These are phyloP conservation scores for Ascoidea tarda DNA, from an alignment of 805 yeast genomes.

Conservation along the genomic window DNA sequence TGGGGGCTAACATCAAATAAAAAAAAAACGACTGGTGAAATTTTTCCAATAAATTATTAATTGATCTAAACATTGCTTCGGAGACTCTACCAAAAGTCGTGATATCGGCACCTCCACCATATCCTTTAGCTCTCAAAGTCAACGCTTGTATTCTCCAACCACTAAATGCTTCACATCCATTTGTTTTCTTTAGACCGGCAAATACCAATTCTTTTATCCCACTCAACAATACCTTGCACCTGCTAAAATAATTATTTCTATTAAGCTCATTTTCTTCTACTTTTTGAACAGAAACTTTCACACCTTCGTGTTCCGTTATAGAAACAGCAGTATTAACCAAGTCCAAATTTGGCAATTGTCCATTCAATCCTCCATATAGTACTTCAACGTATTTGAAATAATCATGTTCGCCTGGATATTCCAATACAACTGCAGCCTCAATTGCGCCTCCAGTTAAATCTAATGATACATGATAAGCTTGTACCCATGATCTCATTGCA, in stretches of 20 bases:
- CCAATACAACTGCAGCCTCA: slow-evolving; percentile 80
- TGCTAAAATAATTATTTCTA: slow-evolving; percentile 32
- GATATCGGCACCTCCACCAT: slow-evolving; percentile 50
- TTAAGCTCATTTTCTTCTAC: slow-evolving; percentile 31
- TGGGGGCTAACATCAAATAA: slow-evolving; percentile 68
- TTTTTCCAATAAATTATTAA: slow-evolving; percentile 85
- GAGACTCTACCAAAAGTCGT: slow-evolving; percentile 86
- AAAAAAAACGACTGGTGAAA: slow-evolving; percentile 96
- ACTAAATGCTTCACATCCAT: slow-evolving; percentile 83
- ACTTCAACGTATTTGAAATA: slow-evolving; percentile 63
- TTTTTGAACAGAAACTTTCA: slow-evolving; percentile 54
- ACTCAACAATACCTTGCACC: slow-evolving; percentile 42
- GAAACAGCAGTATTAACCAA: slow-evolving; percentile 69
- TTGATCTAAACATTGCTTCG: slow-evolving; percentile 77
- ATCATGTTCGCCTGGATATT: slow-evolving; percentile 55
- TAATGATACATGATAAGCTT: slow-evolving; percentile 76
- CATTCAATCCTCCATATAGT: slow-evolving; percentile 79
- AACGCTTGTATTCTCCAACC: slow-evolving; percentile 95
- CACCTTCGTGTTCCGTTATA: slow-evolving; percentile 62
- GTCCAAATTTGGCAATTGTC: slow-evolving; percentile 92
- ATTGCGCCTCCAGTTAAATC: slow-evolving; percentile 88
- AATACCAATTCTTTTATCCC: slow-evolving; percentile 60
- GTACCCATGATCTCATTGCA: slow-evolving; percentile 79
- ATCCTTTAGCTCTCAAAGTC: slow-evolving; percentile 59
- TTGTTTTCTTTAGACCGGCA: slow-evolving; percentile 49